A percentile compares a stretch with the other conserved stretches of the same genome.
Conservation (phyloP, 164 flowering plant species). For the Dillenia suffruticosa region DNA sequence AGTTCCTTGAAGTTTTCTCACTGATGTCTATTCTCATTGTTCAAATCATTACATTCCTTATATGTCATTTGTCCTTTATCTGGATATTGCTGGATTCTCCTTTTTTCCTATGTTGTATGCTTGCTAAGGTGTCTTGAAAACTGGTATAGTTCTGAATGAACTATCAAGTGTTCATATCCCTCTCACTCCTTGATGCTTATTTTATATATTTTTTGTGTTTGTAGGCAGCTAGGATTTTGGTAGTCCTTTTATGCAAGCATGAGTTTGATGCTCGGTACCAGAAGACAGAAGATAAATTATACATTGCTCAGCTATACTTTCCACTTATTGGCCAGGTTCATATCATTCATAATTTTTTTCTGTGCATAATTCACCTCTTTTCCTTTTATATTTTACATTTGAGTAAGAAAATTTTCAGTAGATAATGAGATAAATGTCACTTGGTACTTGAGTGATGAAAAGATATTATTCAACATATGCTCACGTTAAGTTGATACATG, state of each 20-base stretch:
- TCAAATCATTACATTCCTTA: neutral
- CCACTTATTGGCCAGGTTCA: constrained; percentile 96
- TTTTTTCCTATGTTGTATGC: neutral
- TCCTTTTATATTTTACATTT: no score
- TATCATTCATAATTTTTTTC: neutral
- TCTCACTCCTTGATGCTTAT: neutral
- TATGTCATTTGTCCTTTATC: neutral
- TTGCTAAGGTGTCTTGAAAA: no score
- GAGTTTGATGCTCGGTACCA: constrained; percentile 97
- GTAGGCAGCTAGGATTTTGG: constrained; percentile 94
- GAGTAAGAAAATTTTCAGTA: no score
- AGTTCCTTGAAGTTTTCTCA: constrained; percentile 17
- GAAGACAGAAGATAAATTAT: constrained; percentile 92
- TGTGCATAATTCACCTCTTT: no score
- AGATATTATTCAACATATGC: no score
- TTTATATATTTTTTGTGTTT: constrained; percentile 13
- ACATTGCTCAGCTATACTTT: constrained; percentile 93
- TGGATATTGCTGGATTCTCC: neutral
- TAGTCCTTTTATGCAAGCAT: constrained; percentile 93
- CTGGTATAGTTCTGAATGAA: no score
- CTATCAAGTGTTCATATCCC: no score
- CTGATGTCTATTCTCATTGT: neutral
- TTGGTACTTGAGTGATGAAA: no score
- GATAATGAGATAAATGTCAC: no score
- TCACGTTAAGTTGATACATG: no score